Percentiles rank a stretch among this genome's conserved stretches.
Conservation (phyloP, 352 stramenopile species). For the Elongisporangium undulatum region DNA sequence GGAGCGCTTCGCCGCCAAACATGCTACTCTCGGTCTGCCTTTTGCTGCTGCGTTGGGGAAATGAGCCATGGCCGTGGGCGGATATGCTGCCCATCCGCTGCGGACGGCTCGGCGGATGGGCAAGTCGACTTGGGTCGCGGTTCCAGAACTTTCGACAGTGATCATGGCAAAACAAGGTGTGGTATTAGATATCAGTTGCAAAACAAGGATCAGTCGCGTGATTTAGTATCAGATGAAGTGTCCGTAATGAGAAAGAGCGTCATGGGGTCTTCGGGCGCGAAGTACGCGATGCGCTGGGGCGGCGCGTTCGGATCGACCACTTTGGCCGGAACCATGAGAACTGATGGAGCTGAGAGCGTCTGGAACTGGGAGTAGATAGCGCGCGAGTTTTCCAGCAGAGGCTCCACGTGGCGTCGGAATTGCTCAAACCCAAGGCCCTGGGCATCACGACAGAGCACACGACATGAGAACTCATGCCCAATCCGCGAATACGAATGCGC, state of each 20-base stretch:
- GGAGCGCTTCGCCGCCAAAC: constrained; percentile 64
- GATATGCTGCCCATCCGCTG: background rate
- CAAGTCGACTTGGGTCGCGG: background rate
- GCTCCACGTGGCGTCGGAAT: constrained; percentile 60
- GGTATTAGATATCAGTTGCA: too few species aligned
- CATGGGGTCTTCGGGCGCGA: constrained; percentile 51
- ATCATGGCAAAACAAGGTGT: background rate
- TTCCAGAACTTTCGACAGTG: background rate
- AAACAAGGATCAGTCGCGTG: too few species aligned
- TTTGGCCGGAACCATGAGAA: constrained; percentile 69
- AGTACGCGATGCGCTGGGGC: constrained; percentile 43
- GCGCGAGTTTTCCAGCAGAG: constrained; percentile 55
- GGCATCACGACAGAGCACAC: constrained; percentile 1
- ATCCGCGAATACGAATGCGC: background rate
- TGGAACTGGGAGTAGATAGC: constrained; percentile 45
- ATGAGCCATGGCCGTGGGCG: background rate
- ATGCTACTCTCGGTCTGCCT: constrained; percentile 14
- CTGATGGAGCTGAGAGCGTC: constrained; percentile 45
- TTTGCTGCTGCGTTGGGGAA: background rate
- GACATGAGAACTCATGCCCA: background rate
- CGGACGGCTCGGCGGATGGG: background rate
- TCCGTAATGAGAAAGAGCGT: constrained; percentile 52
- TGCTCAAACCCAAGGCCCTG: constrained; percentile 75
- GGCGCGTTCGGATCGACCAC: constrained; percentile 22
- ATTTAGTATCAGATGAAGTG: constrained; percentile 1